A percentile compares a stretch with the other conserved stretches of the same genome.
Conservation (phyloP, 2,329 filamentous ascomycete genomes). For the Thelonectria discophora region DNA sequence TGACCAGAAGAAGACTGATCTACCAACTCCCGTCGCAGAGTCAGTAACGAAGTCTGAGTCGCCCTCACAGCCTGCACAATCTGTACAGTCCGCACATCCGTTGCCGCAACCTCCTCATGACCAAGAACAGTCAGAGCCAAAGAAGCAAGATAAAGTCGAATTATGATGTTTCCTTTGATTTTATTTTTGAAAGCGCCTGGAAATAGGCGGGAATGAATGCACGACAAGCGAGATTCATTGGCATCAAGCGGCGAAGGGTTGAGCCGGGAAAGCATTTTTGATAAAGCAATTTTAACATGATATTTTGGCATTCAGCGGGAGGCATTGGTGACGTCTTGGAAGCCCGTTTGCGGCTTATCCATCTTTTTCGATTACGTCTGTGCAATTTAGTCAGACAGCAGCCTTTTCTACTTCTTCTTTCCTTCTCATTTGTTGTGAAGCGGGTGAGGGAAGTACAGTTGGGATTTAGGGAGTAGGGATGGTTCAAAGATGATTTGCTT, state of each 20-base stretch:
- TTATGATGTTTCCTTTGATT: constrained; percentile 7
- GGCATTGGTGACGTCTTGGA: constrained; percentile 24
- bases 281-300: constrained; percentile 23
- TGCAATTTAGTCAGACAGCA: constrained; percentile 38
- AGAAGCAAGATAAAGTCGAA: constrained; percentile 18
- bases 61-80: constrained; percentile 15
- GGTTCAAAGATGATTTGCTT: constrained; percentile 22
- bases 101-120: constrained; percentile 10
- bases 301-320: constrained; percentile 10
- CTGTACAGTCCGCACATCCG: constrained; percentile 5
- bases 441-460: constrained; percentile 32
- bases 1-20: constrained; percentile 19
- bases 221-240: constrained; percentile 24
- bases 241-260: constrained; percentile 23
- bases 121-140: constrained; percentile 8
- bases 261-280: constrained; percentile 24
- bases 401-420: constrained; percentile 22
- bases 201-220: constrained; percentile 10
- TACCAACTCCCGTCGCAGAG: constrained; percentile 6
- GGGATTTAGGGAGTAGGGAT: constrained; percentile 36
- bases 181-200: constrained; percentile 5
- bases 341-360: constrained; percentile 16
- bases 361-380: constrained; percentile 37
- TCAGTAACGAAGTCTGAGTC: constrained; percentile 10
- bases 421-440: constrained; percentile 22